Conservation (phyloP, 2,329 filamentous ascomycete genomes). For the Fusarium ramigenum region DNA sequence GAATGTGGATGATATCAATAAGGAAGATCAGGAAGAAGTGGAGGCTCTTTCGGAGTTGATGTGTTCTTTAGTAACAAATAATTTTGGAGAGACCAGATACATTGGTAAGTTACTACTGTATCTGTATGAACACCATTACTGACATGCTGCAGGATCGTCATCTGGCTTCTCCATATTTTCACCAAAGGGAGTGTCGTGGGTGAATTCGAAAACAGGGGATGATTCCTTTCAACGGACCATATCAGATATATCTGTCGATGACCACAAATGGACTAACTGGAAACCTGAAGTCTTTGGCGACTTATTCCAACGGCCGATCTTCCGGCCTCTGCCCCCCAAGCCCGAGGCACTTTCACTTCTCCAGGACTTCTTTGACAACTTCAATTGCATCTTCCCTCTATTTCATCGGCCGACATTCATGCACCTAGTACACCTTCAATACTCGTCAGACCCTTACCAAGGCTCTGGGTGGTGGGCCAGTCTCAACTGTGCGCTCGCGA, state of each 20-base stretch:
- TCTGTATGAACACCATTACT: neutral
- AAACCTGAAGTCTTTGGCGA: conserved; percentile 97
- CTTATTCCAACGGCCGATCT: conserved; percentile 86
- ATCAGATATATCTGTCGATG: conserved; percentile 85
- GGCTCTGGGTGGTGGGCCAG: conserved; percentile 99
- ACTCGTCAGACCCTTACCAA: conserved; percentile 90
- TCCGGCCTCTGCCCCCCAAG: conserved; percentile 84
- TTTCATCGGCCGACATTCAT: conserved; percentile 99
- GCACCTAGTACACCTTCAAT: conserved; percentile 94
- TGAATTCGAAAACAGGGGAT: conserved; percentile 98
- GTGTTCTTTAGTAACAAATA: conserved; percentile 97
- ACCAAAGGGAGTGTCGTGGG: conserved; percentile 97
- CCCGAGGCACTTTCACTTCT: conserved; percentile 87
- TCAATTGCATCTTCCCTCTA: conserved; percentile 98
- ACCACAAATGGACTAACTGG: conserved; percentile 97
- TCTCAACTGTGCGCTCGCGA: conserved; percentile 92
- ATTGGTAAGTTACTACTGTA: conserved; percentile 70
- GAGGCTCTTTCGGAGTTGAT: conserved; percentile 96
- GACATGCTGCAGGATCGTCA: conserved; percentile 76
- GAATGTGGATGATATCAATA: conserved; percentile 37
- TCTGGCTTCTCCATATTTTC: conserved; percentile 99
- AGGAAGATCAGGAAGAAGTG: conserved; percentile 67
- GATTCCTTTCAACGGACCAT: conserved; percentile 96
- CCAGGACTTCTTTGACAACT: conserved; percentile 96
- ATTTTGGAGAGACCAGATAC: conserved; percentile 92